Percentiles rank a stretch among this genome's conserved stretches.
phyloP scores from a whole-genome alignment of 306 rosid species.

The Dicorynia guianensis region DNA sequence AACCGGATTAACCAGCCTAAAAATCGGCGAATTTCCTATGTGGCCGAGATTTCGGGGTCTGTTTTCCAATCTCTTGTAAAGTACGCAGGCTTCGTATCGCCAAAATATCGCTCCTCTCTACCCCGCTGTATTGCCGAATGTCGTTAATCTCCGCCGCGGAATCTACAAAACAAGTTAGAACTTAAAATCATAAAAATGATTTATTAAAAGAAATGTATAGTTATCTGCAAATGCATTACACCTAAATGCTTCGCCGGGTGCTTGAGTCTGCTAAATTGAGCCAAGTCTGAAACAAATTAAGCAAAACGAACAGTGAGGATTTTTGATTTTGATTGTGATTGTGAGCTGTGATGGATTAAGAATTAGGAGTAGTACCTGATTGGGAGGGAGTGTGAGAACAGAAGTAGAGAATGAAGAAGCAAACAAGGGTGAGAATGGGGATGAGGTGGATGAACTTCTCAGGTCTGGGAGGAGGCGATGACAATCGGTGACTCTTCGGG shows the following conservation, averaged over 20 bases:
- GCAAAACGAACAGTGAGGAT: background rate
- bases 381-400: conserved; percentile 91
- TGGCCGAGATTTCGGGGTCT: conserved; percentile 49
- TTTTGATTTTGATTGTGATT: too few relatives aligned
- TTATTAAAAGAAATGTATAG: background rate
- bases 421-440: conserved; percentile 81
- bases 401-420: conserved; percentile 90
- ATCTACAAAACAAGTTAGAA: conserved; percentile 15
- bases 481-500: conserved; percentile 58
- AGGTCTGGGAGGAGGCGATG: conserved; percentile 62
- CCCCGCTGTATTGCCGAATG: conserved; percentile 45
- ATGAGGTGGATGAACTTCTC: conserved; percentile 82
- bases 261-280: conserved; percentile 67
- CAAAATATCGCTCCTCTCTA: conserved; percentile 56
- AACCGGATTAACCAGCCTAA: conserved; percentile 42
- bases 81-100: conserved; percentile 67
- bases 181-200: background rate
- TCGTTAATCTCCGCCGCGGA: conserved; percentile 50
- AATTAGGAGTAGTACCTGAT: conserved; percentile 55
- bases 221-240: conserved; percentile 44
- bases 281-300: conserved; percentile 60
- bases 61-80: conserved; percentile 60
- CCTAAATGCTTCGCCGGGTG: conserved; percentile 46
- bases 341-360: background rate
- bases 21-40: conserved; percentile 87